A percentile compares a stretch with the other conserved stretches of the same genome.
Conservation (phyloP, 805 yeast genomes). For the Tetrapisispora nanseiensis region DNA sequence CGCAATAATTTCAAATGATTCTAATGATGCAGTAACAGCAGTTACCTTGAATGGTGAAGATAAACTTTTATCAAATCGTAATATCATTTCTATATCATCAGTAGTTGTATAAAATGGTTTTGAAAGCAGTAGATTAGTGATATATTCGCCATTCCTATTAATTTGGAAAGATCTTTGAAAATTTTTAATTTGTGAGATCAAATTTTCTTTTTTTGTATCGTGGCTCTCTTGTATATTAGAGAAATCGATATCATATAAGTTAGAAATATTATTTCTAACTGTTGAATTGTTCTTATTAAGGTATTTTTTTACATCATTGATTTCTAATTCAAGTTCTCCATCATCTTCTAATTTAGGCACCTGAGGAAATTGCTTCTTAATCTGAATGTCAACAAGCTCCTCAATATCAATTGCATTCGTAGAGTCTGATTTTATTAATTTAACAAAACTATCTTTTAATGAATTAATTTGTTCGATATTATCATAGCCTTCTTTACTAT, state of each 20-base stretch:
- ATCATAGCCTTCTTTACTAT: slow-evolving; percentile 1
- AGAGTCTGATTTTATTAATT: slow-evolving; percentile 13
- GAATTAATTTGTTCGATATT: slow-evolving; percentile 5
- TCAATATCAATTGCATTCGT: slow-evolving; percentile 20
- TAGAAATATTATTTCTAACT: slow-evolving; percentile 13
- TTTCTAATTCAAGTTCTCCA: slow-evolving; percentile 3
- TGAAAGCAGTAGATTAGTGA: slow-evolving; percentile 34
- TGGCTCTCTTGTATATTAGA: background rate
- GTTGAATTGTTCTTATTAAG: slow-evolving; percentile 4
- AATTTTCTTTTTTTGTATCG: background rate
- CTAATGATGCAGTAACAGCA: slow-evolving; percentile 30
- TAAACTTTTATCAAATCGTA: slow-evolving; percentile 26
- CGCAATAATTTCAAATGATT: slow-evolving; percentile 30
- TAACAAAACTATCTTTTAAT: slow-evolving; percentile 17
- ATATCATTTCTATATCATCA: slow-evolving; percentile 35
- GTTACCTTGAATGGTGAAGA: slow-evolving; percentile 29
- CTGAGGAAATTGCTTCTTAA: slow-evolving; percentile 19
- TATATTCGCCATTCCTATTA: slow-evolving; percentile 32
- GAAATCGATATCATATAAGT: slow-evolving; percentile 6
- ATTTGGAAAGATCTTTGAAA: slow-evolving; percentile 33
- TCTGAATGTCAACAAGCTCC: slow-evolving; percentile 20
- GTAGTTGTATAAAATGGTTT: slow-evolving; percentile 36
- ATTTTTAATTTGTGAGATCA: slow-evolving; percentile 20
- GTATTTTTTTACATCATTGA: slow-evolving; percentile 1
- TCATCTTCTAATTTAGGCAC: slow-evolving; percentile 1